Base-by-base conservation (phyloP, 2,329 filamentous ascomycete species). In the Ophiostoma sp. region DNA sequence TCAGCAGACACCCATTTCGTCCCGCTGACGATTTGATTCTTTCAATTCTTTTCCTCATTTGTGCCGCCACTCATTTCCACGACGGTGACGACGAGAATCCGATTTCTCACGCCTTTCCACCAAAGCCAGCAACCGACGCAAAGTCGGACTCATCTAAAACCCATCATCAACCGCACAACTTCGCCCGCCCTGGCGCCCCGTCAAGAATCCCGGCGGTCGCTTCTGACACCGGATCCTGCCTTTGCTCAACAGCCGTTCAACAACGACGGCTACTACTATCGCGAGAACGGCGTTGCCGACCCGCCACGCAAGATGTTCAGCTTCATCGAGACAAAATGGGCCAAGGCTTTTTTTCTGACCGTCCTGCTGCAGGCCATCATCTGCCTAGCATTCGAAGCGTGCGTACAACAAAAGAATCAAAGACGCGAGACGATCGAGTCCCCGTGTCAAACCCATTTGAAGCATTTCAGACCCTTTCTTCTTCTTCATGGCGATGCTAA, bases 321-420 rank as follows among this genome's bases (percentile, higher is more conserved):
- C 80, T 89, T 92, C 78, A 91, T 97, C 78, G 93, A 90, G 80
- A 92, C 93, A 73, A 89, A 87, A 79, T 99, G 96, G 95, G 94
- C 95, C 19, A 95, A 94, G 86, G 85, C 90, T 75, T 98, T 98
- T 81, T 89, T 97, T 83, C 81, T 90, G 76, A 87, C 92, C 48
- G 90, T 93, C 48, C 82, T 91, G 63, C 76, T 93, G 73, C 96
- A 99, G 85, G 93, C 94, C 75, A 83, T 92, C 75, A 87, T 97
- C 72, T 93, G 93, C 76, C 87, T 98, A 77, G 91, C 88, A 31
- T 91, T 98, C 76, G 95, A 99, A 86, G 89, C 92, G 93, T 97
- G 87, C 80, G 93, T 73, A 69, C 8, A 36, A 36, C 1, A 17
- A 28, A 25, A 12, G 9, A 17, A 25, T 17, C 3, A 48, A 17